Evolutionary conservation across 441 rosid genomes (phyloP), one percentile per base, ranked within the genome.

Genomic region (Eutrema salsugineum): DNA sequence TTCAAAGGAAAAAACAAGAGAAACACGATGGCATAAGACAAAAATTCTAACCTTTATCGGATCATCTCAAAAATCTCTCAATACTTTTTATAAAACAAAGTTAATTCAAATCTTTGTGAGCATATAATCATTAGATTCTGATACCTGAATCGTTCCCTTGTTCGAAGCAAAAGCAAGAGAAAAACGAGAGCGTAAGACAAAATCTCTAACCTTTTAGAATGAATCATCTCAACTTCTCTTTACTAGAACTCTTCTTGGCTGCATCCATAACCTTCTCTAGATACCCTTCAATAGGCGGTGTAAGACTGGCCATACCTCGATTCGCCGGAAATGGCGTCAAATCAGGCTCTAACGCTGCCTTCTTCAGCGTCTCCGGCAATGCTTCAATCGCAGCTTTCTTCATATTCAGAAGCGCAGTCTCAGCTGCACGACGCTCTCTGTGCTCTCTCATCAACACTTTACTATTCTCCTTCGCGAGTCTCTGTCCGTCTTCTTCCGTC

Each of bases 221-320:
- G 46, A 50, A 74, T 84, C 83, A 91, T 81, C 97, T 88, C 58
- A 89, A 77, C 85, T 91, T 93, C 81, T 85, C 87, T 74, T 77
- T 86, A 27, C 86, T 83, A 0, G 94, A 77, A 58, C 91, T 85
- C 77, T 79, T 76, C 86, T 65, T 85, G 0, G 96, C 84, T 0
- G 94, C 98, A 64, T 91, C 98, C 75, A 72, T 87, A 28, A 93
- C 80, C 83, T 87, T 88, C 73, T 93, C 90, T 36, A 84, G 84
- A 73, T 93, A 91, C 57, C 97, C 98, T 78, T 91, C 91, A 69
- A 89, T 94, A 2, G 97, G 97, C 7, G 96, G 96, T 16, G 96
- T 89, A 64, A 94, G 84, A 0, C 93, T 81, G 0, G 96, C 97
- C 97, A 88, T 89, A 58, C 86, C 86, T 59, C 94, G 75, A 68